Conservation (phyloP, 2,329 filamentous ascomycete genomes). For the Colletotrichum magnum region DNA sequence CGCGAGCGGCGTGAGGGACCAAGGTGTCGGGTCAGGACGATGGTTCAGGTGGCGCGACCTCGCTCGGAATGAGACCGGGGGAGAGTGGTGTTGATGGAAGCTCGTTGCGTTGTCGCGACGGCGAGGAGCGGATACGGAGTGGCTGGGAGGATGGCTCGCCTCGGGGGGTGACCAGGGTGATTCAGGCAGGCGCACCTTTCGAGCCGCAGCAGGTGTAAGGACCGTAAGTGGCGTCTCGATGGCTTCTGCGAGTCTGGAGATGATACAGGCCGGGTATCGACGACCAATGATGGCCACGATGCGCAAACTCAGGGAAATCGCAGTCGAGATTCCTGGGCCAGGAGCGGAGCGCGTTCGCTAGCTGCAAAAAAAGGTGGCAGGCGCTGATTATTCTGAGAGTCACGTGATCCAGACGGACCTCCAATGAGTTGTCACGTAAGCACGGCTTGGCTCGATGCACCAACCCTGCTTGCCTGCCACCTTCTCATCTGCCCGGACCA, state of each 20-base stretch:
- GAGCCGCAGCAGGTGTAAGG: slow-evolving; percentile 13
- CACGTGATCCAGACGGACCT: slow-evolving; percentile 14
- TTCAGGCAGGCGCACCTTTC: slow-evolving; percentile 29
- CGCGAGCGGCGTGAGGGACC: slow-evolving; percentile 15
- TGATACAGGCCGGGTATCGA: slow-evolving; percentile 34
- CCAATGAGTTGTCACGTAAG: slow-evolving; percentile 30
- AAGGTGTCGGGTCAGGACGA: neutral
- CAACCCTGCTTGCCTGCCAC: neutral
- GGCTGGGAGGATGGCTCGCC: slow-evolving; percentile 32
- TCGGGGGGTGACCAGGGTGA: slow-evolving; percentile 26
- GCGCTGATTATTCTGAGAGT: slow-evolving; percentile 13
- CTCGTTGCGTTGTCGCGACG: slow-evolving; percentile 34
- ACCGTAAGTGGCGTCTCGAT: slow-evolving; percentile 15
- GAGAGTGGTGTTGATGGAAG: slow-evolving; percentile 7
- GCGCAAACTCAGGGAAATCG: slow-evolving; percentile 36
- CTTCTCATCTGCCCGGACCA: neutral
- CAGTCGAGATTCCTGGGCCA: slow-evolving; percentile 25
- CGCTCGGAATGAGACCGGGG: neutral
- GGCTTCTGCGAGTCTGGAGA: slow-evolving; percentile 19
- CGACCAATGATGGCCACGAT: slow-evolving; percentile 42
- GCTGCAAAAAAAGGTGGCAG: slow-evolving; percentile 21
- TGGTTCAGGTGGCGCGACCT: neutral
- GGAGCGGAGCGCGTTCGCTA: slow-evolving; percentile 33
- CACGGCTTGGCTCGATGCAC: slow-evolving; percentile 18
- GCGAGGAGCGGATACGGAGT: slow-evolving; percentile 25